Evolutionary conservation across 2,329 filamentous ascomycete genomes (phyloP).

Genomic region (Xylariales sp.): DNA sequence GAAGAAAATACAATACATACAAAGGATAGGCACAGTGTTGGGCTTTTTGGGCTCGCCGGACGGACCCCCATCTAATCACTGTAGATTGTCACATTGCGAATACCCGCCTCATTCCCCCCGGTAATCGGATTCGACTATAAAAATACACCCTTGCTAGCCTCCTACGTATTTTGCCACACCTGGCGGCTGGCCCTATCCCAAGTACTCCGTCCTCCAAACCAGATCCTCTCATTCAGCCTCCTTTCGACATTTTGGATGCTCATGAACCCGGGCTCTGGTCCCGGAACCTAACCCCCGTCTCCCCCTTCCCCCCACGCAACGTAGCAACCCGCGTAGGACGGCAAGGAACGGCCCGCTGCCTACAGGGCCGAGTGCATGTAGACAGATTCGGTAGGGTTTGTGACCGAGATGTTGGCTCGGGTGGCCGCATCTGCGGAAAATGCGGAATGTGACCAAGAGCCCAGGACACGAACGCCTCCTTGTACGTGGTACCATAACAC

Average conservation of each 20-base stretch:
- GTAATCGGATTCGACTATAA: constrained; percentile 31
- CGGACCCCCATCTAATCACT: not conserved
- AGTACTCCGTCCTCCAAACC: too few species aligned
- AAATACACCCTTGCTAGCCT: constrained; percentile 16
- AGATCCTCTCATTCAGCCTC: constrained; percentile 11
- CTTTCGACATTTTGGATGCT: constrained; percentile 6
- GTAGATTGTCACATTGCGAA: constrained; percentile 8
- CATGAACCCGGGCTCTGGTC: constrained; percentile 14
- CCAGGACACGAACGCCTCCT: constrained; percentile 6
- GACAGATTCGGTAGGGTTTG: constrained; percentile 15
- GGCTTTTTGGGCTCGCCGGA: constrained; percentile 1
- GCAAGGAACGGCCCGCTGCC: constrained; percentile 16
- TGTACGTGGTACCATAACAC: not conserved
- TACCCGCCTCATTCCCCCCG: constrained; percentile 28
- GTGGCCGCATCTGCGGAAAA: constrained; percentile 3
- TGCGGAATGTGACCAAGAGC: constrained; percentile 18
- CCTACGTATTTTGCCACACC: constrained; percentile 26
- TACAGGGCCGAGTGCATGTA: constrained; percentile 4
- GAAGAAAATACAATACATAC: constrained; percentile 1
- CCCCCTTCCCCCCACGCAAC: constrained; percentile 18
- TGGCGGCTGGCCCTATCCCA: constrained; percentile 5
- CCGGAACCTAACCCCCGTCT: not conserved
- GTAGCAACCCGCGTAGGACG: constrained; percentile 16
- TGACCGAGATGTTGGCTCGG: constrained; percentile 8
- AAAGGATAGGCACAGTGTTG: constrained; percentile 2